Evolutionary conservation across 2,329 filamentous ascomycete species (phyloP).

Genomic region (Gliomastix tumulicola): DNA sequence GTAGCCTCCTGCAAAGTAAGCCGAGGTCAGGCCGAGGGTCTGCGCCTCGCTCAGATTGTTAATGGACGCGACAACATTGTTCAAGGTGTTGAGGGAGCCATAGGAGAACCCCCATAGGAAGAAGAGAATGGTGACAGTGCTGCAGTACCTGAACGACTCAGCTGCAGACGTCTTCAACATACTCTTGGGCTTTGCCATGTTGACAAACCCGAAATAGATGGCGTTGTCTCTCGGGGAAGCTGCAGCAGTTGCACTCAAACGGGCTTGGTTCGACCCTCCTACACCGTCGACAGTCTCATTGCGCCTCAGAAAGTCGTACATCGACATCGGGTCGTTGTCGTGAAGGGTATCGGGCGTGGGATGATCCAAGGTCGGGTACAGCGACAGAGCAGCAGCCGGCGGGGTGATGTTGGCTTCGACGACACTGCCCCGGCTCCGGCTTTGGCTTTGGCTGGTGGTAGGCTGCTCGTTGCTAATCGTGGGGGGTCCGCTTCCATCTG

Average conservation of each 20-base stretch:
- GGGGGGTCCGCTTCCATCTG: slow-evolving; percentile 29
- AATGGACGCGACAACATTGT: slow-evolving; percentile 59
- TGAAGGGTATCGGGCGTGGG: slow-evolving; percentile 1
- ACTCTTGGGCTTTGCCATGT: slow-evolving; percentile 61
- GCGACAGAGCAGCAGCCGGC: slow-evolving; percentile 10
- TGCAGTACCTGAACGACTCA: slow-evolving; percentile 66
- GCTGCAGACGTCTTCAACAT: slow-evolving; percentile 56
- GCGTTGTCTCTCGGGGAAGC: slow-evolving; percentile 25
- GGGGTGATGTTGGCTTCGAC: slow-evolving; percentile 5
- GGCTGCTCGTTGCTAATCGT: slow-evolving; percentile 7
- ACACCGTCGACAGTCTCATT: slow-evolving; percentile 11
- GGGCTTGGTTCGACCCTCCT: no score
- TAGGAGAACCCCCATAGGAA: slow-evolving; percentile 90
- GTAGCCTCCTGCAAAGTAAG: slow-evolving; percentile 67
- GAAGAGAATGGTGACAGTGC: slow-evolving; percentile 73
- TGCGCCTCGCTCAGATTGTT: slow-evolving; percentile 54
- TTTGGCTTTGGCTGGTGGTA: slow-evolving; percentile 10
- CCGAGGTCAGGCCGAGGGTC: slow-evolving; percentile 59
- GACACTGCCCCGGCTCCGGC: slow-evolving; percentile 10
- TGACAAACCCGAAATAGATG: slow-evolving; percentile 71
- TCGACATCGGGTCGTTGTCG: slow-evolving; percentile 20
- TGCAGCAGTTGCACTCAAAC: background rate
- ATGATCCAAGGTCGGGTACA: no score
- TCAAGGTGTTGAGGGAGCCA: slow-evolving; percentile 76
- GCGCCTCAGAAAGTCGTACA: slow-evolving; percentile 7